These are phyloP conservation scores for Beauveria rudraprayagi DNA, from an alignment of 2,329 filamentous ascomycete species.

Conservation along the genomic window DNA sequence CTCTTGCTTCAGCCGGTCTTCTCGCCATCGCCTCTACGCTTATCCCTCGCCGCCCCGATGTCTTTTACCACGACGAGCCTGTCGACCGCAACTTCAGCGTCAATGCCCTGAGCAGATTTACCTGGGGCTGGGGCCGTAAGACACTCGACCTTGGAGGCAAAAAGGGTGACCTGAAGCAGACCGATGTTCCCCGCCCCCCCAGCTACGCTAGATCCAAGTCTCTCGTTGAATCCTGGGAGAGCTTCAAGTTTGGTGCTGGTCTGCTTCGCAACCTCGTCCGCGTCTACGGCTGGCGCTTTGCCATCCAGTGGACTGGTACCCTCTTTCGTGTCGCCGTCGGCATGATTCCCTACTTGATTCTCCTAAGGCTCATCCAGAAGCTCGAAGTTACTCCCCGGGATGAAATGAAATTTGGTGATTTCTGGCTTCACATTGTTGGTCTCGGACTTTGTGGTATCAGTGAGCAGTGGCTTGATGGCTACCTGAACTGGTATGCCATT, in stretches of 20 bases:
- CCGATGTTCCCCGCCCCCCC: constrained; percentile 55
- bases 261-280: constrained; percentile 54
- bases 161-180: constrained; percentile 52
- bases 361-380: constrained; percentile 55
- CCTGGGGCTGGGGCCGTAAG: constrained; percentile 54
- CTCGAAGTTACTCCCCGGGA: constrained; percentile 48
- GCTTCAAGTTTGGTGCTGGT: constrained; percentile 34
- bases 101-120: constrained; percentile 53
- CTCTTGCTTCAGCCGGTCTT: constrained; percentile 37
- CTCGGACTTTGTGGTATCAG: constrained; percentile 53
- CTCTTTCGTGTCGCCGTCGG: constrained; percentile 48
- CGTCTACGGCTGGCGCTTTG: constrained; percentile 48
- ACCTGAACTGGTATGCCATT: constrained; percentile 59
- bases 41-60: constrained; percentile 59
- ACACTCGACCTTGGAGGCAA: constrained; percentile 47
- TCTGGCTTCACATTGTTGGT: constrained; percentile 61
- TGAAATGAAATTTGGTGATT: constrained; percentile 38
- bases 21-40: constrained; percentile 41
- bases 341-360: constrained; percentile 62
- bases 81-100: constrained; percentile 58
- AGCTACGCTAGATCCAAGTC: constrained; percentile 44
- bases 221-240: constrained; percentile 42
- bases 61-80: constrained; percentile 48
- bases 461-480: constrained; percentile 54
- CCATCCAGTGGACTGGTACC: constrained; percentile 52